These are phyloP conservation scores for Neoscytalidium dimidiatum DNA, from an alignment of 2,329 filamentous ascomycete species.

Conservation along the genomic window DNA sequence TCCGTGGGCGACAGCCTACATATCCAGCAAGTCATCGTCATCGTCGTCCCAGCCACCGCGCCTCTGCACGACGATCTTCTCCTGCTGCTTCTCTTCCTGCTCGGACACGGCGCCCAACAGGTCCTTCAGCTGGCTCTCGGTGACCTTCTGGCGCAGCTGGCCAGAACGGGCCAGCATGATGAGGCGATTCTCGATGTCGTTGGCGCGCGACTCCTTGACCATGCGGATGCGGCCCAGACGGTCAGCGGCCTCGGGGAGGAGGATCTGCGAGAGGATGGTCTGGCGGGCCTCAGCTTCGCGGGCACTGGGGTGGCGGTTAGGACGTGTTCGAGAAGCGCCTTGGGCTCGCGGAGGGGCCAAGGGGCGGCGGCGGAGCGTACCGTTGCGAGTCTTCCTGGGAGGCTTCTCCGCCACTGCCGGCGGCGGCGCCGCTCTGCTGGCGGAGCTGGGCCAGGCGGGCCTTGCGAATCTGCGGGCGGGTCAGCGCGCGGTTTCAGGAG, in stretches of 20 bases:
- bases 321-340: conserved; percentile 17
- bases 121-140: conserved; percentile 91
- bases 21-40: conserved; percentile 56
- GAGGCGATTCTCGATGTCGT: conserved; percentile 87
- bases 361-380: conserved; percentile 46
- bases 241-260: conserved; percentile 90
- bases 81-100: conserved; percentile 64
- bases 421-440: conserved; percentile 60
- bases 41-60: conserved; percentile 78
- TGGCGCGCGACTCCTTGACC: conserved; percentile 88
- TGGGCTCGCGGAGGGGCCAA: conserved; percentile 29
- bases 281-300: conserved; percentile 68
- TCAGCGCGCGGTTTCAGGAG: conserved; percentile 17
- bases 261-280: conserved; percentile 85
- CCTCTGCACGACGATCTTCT: conserved; percentile 82
- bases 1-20: conserved; percentile 24
- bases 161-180: conserved; percentile 88
- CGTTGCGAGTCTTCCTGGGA: conserved; percentile 32
- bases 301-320: conserved; percentile 28
- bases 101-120: conserved; percentile 83
- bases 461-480: conserved; percentile 70
- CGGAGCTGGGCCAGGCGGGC: conserved; percentile 94
- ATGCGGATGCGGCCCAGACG: conserved; percentile 91
- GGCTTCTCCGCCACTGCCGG: conserved; percentile 48
- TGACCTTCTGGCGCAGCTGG: conserved; percentile 84